Percentiles rank a stretch among this genome's conserved stretches.
Conservation (phyloP, 2,329 filamentous ascomycete genomes). For the Stachybotrys echinatus region DNA sequence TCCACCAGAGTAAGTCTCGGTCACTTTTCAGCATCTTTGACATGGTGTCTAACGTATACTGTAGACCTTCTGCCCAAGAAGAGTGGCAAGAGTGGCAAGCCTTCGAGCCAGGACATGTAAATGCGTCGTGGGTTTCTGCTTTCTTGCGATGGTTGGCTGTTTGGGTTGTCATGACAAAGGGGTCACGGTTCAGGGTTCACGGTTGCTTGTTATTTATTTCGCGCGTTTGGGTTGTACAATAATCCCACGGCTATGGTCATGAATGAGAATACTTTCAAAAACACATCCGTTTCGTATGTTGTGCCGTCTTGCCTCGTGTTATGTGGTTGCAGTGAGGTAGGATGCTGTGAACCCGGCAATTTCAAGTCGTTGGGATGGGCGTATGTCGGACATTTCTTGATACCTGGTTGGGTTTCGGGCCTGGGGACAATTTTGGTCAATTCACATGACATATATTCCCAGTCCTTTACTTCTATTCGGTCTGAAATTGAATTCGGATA, state of each 20-base stretch:
- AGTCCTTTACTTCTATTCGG: too few relatives aligned
- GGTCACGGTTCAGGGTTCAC: conserved; percentile 74
- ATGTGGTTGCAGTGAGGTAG: background rate
- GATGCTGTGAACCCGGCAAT: too few relatives aligned
- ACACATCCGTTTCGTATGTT: conserved; percentile 11
- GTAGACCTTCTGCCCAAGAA: conserved; percentile 98
- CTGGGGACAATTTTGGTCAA: too few relatives aligned
- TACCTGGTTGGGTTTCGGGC: too few relatives aligned
- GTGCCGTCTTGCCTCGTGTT: background rate
- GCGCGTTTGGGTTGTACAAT: conserved; percentile 66
- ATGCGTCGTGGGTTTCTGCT: conserved; percentile 41
- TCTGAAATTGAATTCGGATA: too few relatives aligned
- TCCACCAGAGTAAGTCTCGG: conserved; percentile 78
- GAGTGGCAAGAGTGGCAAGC: conserved; percentile 92
- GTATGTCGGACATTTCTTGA: too few relatives aligned
- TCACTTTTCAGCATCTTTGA: background rate
- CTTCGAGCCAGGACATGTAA: conserved; percentile 91
- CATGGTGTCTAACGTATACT: conserved; percentile 30
- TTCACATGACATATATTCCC: too few relatives aligned
- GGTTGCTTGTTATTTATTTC: conserved; percentile 47
- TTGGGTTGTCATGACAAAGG: conserved; percentile 78
- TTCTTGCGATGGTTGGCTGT: conserved; percentile 54
- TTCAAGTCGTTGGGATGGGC: too few relatives aligned
- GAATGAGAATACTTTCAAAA: conserved; percentile 53
- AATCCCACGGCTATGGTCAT: conserved; percentile 63